Base-by-base conservation (phyloP, 768 basidiomycete species). In the Agaricus subrufescens region DNA sequence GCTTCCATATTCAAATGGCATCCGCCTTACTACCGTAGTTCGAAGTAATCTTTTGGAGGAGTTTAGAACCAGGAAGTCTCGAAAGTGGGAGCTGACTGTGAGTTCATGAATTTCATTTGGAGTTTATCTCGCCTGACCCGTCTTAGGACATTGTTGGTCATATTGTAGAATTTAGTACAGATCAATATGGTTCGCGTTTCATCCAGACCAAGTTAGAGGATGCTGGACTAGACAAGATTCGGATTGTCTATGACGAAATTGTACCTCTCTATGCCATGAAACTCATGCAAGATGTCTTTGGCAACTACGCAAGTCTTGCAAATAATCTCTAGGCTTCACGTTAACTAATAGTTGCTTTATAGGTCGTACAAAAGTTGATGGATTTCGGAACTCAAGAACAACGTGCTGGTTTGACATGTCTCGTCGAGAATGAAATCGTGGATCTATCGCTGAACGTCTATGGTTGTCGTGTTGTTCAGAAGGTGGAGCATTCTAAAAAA, bases 141-240 rank as follows among this genome's bases (percentile, higher is more conserved):
- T 37, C 19, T 10, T 62, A 98, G 96, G 93, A 96, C 63, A 86
- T 99, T 60, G 77, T 79, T 45, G 91, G 91, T 7, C 82, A 89
- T 67, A 70, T 96, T 53, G 86, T 91, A 40, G 96, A 98, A 69
- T 99, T 99, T 68, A 87, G 91, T 56, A 83, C 84, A 12, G 96
- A 98, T 70, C 95, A 97, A 66, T 90, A 95, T 60, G 96, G 94
- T n/a, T 97, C 94, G n/a, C 85, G 96, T 8, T 94, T 98, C 70
- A 94, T 99, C 58, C 96, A 98, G 67, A 85, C 89, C 63, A 87
- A 89, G 65, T 76, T 98, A 42, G 86, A 90, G 67, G 74, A 72
- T 2, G 88, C 54, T n/a, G 50, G 46, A 9, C 38, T 56, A 3
- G 54, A 56, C 11, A 49, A 48, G 11, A 66, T 65, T 84, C 67